Conservation (phyloP, 495 filamentous ascomycete species). For the Neurospora intermedia region DNA sequence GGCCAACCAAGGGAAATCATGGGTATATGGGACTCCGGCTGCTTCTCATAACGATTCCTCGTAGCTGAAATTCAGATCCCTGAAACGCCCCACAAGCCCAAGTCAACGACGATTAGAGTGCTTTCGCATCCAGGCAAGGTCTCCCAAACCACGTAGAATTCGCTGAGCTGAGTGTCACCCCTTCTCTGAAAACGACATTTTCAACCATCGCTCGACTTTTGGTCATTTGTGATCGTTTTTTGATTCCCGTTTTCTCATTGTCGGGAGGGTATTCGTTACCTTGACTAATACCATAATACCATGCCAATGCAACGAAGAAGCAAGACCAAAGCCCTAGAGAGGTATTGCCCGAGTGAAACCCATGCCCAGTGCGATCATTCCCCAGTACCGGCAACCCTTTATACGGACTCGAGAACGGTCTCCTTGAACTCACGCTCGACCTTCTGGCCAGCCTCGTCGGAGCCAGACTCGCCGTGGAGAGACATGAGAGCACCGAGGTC, state of each 20-base stretch:
- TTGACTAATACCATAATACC: slow-evolving; percentile 38
- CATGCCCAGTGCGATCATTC: slow-evolving; percentile 31
- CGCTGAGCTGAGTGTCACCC: background rate
- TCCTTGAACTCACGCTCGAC: slow-evolving; percentile 99
- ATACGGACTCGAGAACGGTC: slow-evolving; percentile 84
- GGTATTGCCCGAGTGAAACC: slow-evolving; percentile 43
- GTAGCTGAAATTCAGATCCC: slow-evolving; percentile 1
- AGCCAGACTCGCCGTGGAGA: slow-evolving; percentile 92
- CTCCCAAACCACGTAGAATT: slow-evolving; percentile 3
- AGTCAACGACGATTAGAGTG: background rate
- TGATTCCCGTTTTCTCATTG: slow-evolving; percentile 25
- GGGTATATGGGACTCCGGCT: background rate
- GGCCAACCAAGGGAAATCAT: background rate
- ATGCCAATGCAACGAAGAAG: slow-evolving; percentile 48
- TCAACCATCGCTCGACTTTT: slow-evolving; percentile 13
- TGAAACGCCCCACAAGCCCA: background rate
- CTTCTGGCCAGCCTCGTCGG: slow-evolving; percentile 96
- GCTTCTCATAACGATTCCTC: background rate
- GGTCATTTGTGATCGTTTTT: slow-evolving; percentile 24
- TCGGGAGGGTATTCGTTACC: slow-evolving; percentile 31
- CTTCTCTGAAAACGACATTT: slow-evolving; percentile 2
- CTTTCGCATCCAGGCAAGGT: background rate
- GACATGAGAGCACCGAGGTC: slow-evolving; percentile 90
- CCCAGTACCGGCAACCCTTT: slow-evolving; percentile 40
- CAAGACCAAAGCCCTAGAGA: slow-evolving; percentile 35